Evolutionary conservation across 768 basidiomycete species (phyloP).

Genomic region (Tulasnella sp.): DNA sequence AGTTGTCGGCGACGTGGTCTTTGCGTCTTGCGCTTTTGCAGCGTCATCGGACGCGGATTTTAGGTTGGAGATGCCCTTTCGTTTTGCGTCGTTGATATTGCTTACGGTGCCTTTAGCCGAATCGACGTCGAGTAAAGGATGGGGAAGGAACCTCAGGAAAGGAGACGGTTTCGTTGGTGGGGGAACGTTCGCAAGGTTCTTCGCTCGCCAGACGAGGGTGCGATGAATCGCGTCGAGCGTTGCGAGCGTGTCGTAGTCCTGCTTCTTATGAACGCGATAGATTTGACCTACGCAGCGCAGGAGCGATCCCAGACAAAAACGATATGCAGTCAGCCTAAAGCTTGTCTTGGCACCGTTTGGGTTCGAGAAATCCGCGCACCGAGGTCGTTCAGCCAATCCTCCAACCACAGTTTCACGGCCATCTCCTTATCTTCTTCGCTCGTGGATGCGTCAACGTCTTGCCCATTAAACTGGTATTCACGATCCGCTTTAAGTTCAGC

Average conservation of each 20-base stretch:
- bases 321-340: neutral
- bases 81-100: neutral
- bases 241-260: slow-evolving; percentile 7
- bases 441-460: neutral
- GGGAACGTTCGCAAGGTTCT: slow-evolving; percentile 14
- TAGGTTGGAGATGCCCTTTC: neutral
- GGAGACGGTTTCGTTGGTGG: neutral
- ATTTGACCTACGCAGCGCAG: slow-evolving; percentile 14
- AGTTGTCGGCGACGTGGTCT: neutral
- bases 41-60: neutral
- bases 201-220: slow-evolving; percentile 16
- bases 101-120: neutral
- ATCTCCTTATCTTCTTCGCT: slow-evolving; percentile 4
- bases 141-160: slow-evolving; percentile 24
- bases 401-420: slow-evolving; percentile 19
- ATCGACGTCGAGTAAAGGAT: slow-evolving; percentile 12
- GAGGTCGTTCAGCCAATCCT: slow-evolving; percentile 26
- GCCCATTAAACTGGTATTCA: neutral
- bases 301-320: neutral
- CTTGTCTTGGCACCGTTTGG: neutral
- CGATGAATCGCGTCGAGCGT: slow-evolving; percentile 23
- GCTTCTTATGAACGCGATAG: slow-evolving; percentile 24
- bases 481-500: neutral
- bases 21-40: neutral
- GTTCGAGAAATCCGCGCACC: neutral